Evolutionary conservation across 2,329 filamentous ascomycete species (phyloP).

Genomic region (Alternaria gansuensis): DNA sequence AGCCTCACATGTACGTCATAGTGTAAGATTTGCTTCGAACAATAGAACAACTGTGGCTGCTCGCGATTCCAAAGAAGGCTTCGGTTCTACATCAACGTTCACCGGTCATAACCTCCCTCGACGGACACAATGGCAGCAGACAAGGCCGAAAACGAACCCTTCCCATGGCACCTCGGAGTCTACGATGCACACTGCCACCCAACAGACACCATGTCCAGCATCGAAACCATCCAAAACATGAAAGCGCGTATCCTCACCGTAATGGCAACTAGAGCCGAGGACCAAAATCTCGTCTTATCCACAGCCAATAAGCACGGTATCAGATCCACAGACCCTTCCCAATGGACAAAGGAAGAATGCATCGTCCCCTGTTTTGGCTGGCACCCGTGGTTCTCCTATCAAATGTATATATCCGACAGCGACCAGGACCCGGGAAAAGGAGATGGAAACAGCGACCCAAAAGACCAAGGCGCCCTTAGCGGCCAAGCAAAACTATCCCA

Average conservation of each 20-base stretch:
- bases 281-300: slow-evolving; percentile 75
- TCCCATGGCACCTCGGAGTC: slow-evolving; percentile 75
- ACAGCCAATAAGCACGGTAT: slow-evolving; percentile 67
- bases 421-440: slow-evolving; percentile 16
- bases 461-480: slow-evolving; percentile 56
- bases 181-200: slow-evolving; percentile 87
- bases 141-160: slow-evolving; percentile 38
- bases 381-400: slow-evolving; percentile 87
- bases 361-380: slow-evolving; percentile 81
- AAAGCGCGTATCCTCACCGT: slow-evolving; percentile 71
- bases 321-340: slow-evolving; percentile 36
- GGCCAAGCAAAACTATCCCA: slow-evolving; percentile 63
- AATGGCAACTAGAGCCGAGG: slow-evolving; percentile 79
- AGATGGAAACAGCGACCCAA: slow-evolving; percentile 10
- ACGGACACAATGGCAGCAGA: slow-evolving; percentile 9
- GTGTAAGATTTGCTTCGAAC: slow-evolving; percentile 12
- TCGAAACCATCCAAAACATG: slow-evolving; percentile 70
- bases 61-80: too few species aligned
- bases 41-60: not conserved
- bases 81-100: not conserved
- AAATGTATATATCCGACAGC: slow-evolving; percentile 64
- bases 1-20: slow-evolving; percentile 21
- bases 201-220: slow-evolving; percentile 75
- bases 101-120: too few species aligned
- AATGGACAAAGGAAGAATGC: slow-evolving; percentile 51